Percentiles rank a stretch among this genome's conserved stretches.
phyloP scores from a whole-genome alignment of 768 basidiomycete species.

The Tricholoma sp. region DNA sequence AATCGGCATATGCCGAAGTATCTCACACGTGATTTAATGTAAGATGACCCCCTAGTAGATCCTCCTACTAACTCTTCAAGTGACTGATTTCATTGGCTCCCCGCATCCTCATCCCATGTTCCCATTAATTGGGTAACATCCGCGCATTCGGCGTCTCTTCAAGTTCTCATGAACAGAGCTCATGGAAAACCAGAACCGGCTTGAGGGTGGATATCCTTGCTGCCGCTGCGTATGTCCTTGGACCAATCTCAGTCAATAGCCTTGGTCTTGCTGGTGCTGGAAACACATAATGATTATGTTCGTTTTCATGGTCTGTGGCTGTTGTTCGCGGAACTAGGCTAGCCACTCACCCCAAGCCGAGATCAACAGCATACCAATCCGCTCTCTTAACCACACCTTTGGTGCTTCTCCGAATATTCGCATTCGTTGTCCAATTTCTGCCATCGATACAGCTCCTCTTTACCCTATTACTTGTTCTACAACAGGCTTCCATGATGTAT shows the following conservation, averaged over 20 bases:
- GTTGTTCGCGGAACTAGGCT: neutral
- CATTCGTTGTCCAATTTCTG: conserved; percentile 48
- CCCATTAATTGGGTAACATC: conserved; percentile 68
- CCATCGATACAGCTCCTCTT: conserved; percentile 45
- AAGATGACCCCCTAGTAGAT: too few species aligned
- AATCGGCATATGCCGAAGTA: conserved; percentile 37
- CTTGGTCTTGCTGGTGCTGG: conserved; percentile 58
- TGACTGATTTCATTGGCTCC: too few species aligned
- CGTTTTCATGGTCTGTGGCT: conserved; percentile 64
- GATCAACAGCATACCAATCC: conserved; percentile 65
- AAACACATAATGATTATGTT: conserved; percentile 72
- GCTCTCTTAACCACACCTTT: conserved; percentile 66
- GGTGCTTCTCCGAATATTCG: conserved; percentile 48
- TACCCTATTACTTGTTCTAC: conserved; percentile 38
- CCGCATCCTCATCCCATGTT: too few species aligned
- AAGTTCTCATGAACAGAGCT: conserved; percentile 36
- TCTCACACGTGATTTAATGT: conserved; percentile 6
- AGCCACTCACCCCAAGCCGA: neutral
- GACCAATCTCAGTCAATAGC: conserved; percentile 44
- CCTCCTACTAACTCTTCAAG: too few species aligned
- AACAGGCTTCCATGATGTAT: conserved; percentile 52
- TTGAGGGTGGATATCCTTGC: conserved; percentile 65
- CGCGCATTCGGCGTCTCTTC: conserved; percentile 49
- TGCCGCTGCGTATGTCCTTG: conserved; percentile 59
- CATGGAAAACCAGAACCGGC: conserved; percentile 69